Evolutionary conservation across 352 stramenopile genomes (phyloP).

Genomic region (Globisporangium spiculum): DNA sequence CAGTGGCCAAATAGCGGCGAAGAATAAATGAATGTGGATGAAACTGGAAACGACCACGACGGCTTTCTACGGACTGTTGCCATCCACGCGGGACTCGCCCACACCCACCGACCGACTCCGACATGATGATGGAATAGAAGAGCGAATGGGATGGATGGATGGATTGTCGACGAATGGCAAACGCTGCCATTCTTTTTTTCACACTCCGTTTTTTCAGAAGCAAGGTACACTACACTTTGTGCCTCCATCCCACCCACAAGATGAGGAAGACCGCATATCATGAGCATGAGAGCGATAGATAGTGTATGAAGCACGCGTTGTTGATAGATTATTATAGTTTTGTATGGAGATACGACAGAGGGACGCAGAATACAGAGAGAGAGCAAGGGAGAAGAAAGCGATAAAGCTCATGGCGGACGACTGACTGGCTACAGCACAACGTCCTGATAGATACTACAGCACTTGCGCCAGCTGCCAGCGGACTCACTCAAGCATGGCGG

Average conservation of each 20-base stretch:
- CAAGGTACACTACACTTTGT: too few species aligned
- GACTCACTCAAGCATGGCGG: slow-evolving; percentile 70
- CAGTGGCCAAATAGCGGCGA: not conserved
- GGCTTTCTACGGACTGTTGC: too few species aligned
- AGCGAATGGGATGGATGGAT: too few species aligned
- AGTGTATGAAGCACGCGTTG: not conserved
- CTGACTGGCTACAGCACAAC: not conserved
- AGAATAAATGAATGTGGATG: too few species aligned
- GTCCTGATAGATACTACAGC: slow-evolving; percentile 11
- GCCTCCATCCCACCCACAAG: too few species aligned
- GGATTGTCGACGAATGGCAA: slow-evolving; percentile 5
- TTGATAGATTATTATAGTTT: not conserved
- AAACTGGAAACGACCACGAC: too few species aligned
- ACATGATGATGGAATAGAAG: too few species aligned
- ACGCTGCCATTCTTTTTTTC: slow-evolving; percentile 1
- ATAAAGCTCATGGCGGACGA: not conserved
- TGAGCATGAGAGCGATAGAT: not conserved
- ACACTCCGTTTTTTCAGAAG: too few species aligned
- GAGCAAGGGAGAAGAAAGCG: not conserved
- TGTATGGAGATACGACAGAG: not conserved
- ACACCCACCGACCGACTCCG: too few species aligned
- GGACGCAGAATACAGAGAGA: not conserved
- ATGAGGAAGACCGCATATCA: too few species aligned
- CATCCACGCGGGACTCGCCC: too few species aligned
- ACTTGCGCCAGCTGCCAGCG: not conserved